Percentiles rank a stretch among this genome's conserved stretches.
Conservation (phyloP, 805 yeast genomes). For the Phaffomyces thermotolerans region DNA sequence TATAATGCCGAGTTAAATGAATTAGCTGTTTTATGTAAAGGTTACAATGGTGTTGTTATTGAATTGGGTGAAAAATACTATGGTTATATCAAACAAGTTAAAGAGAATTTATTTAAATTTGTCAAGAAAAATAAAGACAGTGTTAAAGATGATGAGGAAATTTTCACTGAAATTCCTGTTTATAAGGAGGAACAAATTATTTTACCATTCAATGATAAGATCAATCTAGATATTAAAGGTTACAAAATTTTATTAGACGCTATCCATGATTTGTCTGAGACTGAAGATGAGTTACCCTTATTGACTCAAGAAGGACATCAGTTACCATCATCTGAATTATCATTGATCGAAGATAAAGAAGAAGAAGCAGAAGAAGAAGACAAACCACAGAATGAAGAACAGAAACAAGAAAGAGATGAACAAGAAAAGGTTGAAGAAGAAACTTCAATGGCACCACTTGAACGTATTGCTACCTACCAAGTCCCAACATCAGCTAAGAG, state of each 20-base stretch:
- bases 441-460: slow-evolving; percentile 1
- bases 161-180: slow-evolving; percentile 38
- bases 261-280: slow-evolving; percentile 35
- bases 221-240: slow-evolving; percentile 68
- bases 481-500: not conserved
- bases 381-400: no score
- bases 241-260: slow-evolving; percentile 47
- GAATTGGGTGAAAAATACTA: slow-evolving; percentile 47
- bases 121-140: slow-evolving; percentile 8
- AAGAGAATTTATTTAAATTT: slow-evolving; percentile 22
- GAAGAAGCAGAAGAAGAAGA: not conserved
- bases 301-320: slow-evolving; percentile 8
- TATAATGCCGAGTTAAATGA: slow-evolving; percentile 34
- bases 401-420: no score
- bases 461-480: slow-evolving; percentile 2
- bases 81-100: slow-evolving; percentile 20
- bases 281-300: slow-evolving; percentile 30
- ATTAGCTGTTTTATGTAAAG: slow-evolving; percentile 60
- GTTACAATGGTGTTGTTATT: slow-evolving; percentile 74
- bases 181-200: slow-evolving; percentile 54
- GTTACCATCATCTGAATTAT: slow-evolving; percentile 5
- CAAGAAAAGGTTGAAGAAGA: no score
- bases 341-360: not conserved
- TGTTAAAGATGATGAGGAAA: slow-evolving; percentile 10
- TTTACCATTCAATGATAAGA: slow-evolving; percentile 56